Evolutionary conservation across 2,329 filamentous ascomycete species (phyloP).

Genomic region (Blastomyces emzantsi): DNA sequence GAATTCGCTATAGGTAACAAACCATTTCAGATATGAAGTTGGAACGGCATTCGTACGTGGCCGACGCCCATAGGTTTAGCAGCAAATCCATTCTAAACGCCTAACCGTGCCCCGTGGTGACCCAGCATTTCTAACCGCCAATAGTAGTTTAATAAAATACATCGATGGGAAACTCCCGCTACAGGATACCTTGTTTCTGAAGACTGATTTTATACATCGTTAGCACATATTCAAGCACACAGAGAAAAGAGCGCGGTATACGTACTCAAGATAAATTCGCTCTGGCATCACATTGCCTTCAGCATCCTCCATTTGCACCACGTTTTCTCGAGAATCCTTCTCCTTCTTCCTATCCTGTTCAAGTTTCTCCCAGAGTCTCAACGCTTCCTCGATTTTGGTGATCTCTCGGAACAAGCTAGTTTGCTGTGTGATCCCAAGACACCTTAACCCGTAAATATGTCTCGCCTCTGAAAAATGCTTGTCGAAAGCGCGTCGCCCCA

Average conservation of each 20-base stretch:
- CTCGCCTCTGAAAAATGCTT: constrained; percentile 96
- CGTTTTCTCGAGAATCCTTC: constrained; percentile 65
- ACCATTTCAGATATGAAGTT: background rate
- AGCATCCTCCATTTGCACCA: constrained; percentile 97
- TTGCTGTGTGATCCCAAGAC: constrained; percentile 77
- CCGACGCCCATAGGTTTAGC: background rate
- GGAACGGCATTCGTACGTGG: background rate
- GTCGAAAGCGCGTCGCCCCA: constrained; percentile 90
- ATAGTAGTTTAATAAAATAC: constrained; percentile 3
- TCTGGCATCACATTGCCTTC: constrained; percentile 99
- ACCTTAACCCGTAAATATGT: constrained; percentile 89
- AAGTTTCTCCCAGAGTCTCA: constrained; percentile 87
- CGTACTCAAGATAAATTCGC: constrained; percentile 82
- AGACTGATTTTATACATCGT: constrained; percentile 15
- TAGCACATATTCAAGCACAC: constrained; percentile 9
- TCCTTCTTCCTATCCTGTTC: constrained; percentile 73
- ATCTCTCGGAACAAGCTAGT: constrained; percentile 90
- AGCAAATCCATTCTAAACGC: constrained; percentile 5
- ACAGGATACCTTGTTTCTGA: constrained; percentile 21
- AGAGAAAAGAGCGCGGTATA: constrained; percentile 11
- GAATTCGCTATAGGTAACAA: background rate
- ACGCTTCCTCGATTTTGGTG: constrained; percentile 79
- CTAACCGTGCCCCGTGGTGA: background rate
- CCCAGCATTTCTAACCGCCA: background rate
- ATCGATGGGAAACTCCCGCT: background rate